Base-by-base conservation (phyloP, 1,139 yeast genomes). In the Yamadazyma atmosphaerica region DNA sequence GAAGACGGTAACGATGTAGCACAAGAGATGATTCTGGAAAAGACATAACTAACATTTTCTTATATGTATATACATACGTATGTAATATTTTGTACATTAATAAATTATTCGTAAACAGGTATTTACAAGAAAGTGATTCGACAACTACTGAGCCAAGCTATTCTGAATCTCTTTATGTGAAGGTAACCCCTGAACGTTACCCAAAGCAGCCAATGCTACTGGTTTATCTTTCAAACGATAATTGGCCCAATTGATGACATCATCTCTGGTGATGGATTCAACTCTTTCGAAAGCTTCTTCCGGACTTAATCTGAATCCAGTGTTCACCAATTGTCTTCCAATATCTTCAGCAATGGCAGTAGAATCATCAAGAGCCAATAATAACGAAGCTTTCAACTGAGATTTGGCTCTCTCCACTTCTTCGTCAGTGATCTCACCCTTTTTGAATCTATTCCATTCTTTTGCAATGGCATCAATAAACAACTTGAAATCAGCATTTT, bases 331-430 rank as follows among this genome's bases (percentile, higher is more conserved):
- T 63, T 94, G 98, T 61, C 98, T 83, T 28, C 98, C 98, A 53
- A 94, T 88, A 64, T 92, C 98, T 63, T 92, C 99, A 24, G 97
- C 98, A 43, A 90, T 83, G 4, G 97, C 94, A 4, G 98, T 89
- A 15, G 96, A 83, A 45, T 96, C 97, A 61, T 94, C 99, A 39
- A 92, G 72, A 10, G 96, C 87, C 42, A 92, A 72, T 38, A 92
- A 74, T 40, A 92, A 72, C 0, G 96, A 86, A 0, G 98, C 98
- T 66, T 90, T 90, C 49, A 92, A 74, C 64, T 90, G 97, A 2
- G 97, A 83, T 65, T 92, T 92, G 15, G 98, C 94, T 41, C 96
- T 80, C 61, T 84, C 95, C 15, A 92, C 95, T 65, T 92, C 98
- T 35, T 81, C 88, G 21, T 81, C 88, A 4, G 89, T 70, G 39